Percentiles rank a stretch among this genome's conserved stretches.
Conservation (phyloP, 2,329 filamentous ascomycete species). For the Aspergillus sp. region DNA sequence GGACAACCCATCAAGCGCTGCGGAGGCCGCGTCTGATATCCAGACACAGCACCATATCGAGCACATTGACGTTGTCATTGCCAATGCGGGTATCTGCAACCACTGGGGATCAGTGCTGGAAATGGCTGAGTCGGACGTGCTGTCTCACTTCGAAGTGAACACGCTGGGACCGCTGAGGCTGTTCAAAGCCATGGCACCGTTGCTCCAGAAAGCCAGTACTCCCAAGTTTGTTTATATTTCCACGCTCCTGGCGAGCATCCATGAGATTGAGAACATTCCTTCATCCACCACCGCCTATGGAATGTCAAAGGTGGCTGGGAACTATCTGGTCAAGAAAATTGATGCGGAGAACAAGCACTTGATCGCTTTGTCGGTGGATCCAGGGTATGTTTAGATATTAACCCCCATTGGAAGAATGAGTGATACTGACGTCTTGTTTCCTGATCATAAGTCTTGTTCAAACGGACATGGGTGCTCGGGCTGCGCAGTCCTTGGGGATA, state of each 20-base stretch:
- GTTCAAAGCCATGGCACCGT: slow-evolving; percentile 34
- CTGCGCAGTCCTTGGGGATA: slow-evolving; percentile 30
- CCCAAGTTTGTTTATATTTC: slow-evolving; percentile 37
- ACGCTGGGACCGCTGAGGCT: slow-evolving; percentile 27
- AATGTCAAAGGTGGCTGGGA: slow-evolving; percentile 22
- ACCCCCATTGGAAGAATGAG: background rate
- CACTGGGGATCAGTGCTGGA: slow-evolving; percentile 30
- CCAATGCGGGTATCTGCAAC: slow-evolving; percentile 48
- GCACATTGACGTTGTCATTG: slow-evolving; percentile 18
- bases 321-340: slow-evolving; percentile 20
- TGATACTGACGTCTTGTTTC: too few relatives aligned
- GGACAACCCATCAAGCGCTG: background rate
- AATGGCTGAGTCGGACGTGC: slow-evolving; percentile 36
- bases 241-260: slow-evolving; percentile 36
- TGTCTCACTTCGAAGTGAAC: slow-evolving; percentile 44
- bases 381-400: slow-evolving; percentile 26
- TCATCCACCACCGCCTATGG: slow-evolving; percentile 19
- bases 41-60: slow-evolving; percentile 5
- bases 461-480: slow-evolving; percentile 42
- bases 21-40: background rate
- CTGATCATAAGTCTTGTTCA: slow-evolving; percentile 30
- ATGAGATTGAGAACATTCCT: slow-evolving; percentile 19
- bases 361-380: slow-evolving; percentile 26
- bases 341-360: slow-evolving; percentile 20
- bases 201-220: slow-evolving; percentile 23